Conservation (phyloP, 2,329 filamentous ascomycete species). For the Beauveria rudraprayagi region DNA sequence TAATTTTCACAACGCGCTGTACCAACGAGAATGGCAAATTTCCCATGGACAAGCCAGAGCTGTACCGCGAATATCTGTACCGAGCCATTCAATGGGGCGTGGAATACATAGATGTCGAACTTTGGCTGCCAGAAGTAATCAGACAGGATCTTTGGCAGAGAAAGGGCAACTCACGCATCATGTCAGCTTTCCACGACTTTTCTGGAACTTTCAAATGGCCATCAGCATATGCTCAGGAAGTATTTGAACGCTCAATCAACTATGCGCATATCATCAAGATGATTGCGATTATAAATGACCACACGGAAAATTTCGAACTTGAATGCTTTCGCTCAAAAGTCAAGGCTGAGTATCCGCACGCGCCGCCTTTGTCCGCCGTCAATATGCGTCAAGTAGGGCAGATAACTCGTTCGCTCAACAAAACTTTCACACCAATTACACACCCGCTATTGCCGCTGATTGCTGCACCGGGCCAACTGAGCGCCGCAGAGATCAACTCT, state of each 20-base stretch:
- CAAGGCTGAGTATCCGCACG: conserved; percentile 57
- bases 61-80: conserved; percentile 74
- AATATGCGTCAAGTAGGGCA: conserved; percentile 87
- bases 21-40: conserved; percentile 76
- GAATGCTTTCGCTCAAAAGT: conserved; percentile 81
- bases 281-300: conserved; percentile 74
- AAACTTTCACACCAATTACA: conserved; percentile 80
- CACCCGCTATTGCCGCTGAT: conserved; percentile 78
- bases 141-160: conserved; percentile 58
- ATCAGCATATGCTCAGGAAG: conserved; percentile 59
- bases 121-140: conserved; percentile 76
- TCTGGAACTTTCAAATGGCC: conserved; percentile 80
- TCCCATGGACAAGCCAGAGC: conserved; percentile 67
- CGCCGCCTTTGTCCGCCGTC: conserved; percentile 70
- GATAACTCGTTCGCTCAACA: conserved; percentile 74
- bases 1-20: conserved; percentile 81
- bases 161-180: conserved; percentile 73
- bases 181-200: conserved; percentile 89
- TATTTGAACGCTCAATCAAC: conserved; percentile 63
- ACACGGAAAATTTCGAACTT: conserved; percentile 82
- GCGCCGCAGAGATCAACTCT: conserved; percentile 76
- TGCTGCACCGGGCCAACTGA: conserved; percentile 78
- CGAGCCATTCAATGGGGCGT: conserved; percentile 82
- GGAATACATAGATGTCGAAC: conserved; percentile 82
- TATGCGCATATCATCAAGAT: conserved; percentile 87